Percentiles rank a stretch among this genome's conserved stretches.
These are phyloP conservation scores for Odontarrhena argentea DNA, from an alignment of 345 rosid genomes.

Conservation along the genomic window DNA sequence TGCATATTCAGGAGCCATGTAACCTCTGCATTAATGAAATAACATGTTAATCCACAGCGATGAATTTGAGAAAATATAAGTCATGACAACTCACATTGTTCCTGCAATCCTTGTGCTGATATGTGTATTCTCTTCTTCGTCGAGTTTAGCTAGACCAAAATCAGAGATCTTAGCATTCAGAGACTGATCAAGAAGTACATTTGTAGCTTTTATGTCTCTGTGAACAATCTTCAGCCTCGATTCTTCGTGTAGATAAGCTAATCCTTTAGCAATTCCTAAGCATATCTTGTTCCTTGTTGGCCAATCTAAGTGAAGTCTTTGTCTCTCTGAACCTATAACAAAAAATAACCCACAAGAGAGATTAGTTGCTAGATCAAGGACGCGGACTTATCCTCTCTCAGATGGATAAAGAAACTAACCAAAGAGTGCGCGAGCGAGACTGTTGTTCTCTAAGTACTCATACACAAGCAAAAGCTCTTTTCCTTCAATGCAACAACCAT, in stretches of 20 bases:
- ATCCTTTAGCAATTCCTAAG: slow-evolving; percentile 68
- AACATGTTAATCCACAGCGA: not conserved
- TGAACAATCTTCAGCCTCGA: slow-evolving; percentile 69
- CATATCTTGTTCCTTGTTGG: slow-evolving; percentile 62
- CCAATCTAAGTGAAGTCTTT: slow-evolving; percentile 59
- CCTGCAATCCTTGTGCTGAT: slow-evolving; percentile 73
- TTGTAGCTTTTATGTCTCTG: slow-evolving; percentile 72
- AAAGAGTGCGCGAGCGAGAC: slow-evolving; percentile 64
- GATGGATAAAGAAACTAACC: slow-evolving; percentile 47
- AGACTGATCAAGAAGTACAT: slow-evolving; percentile 62
- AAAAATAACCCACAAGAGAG: not conserved
- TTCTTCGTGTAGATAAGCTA: slow-evolving; percentile 72
- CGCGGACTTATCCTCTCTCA: not conserved
- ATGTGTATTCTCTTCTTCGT: slow-evolving; percentile 68
- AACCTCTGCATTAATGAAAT: slow-evolving; percentile 58
- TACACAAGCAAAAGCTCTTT: slow-evolving; percentile 62
- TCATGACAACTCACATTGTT: slow-evolving; percentile 50
- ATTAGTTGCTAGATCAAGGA: slow-evolving; percentile 4
- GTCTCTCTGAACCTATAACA: slow-evolving; percentile 47
- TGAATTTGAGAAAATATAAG: not conserved
- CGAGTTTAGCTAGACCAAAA: slow-evolving; percentile 72
- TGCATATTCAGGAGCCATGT: slow-evolving; percentile 99
- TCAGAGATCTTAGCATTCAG: slow-evolving; percentile 65
- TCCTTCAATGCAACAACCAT: slow-evolving; percentile 70
- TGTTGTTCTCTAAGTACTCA: slow-evolving; percentile 72